phyloP scores from a whole-genome alignment of 192 early-diverging fungal species.

The Linnemannia zychae region DNA sequence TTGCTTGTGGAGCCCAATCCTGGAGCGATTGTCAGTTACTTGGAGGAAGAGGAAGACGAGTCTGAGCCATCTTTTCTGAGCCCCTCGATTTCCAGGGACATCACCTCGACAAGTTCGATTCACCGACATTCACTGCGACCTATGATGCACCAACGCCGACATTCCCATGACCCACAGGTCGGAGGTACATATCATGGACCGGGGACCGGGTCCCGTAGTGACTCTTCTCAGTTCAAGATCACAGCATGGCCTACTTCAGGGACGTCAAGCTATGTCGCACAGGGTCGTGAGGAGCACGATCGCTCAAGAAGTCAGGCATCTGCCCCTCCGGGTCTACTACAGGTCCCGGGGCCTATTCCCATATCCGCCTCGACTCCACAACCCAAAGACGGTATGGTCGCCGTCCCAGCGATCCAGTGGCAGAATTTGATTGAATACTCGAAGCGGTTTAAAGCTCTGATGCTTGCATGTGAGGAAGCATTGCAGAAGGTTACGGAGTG shows the following conservation, averaged over 20 bases:
- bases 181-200: constrained; percentile 13
- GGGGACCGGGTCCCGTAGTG: not conserved
- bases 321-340: not conserved
- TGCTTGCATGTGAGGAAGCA: constrained; percentile 3
- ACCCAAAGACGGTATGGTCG: constrained; percentile 2
- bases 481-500: constrained; percentile 24
- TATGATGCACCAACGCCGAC: not conserved
- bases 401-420: constrained; percentile 13
- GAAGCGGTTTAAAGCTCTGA: constrained; percentile 24
- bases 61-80: constrained; percentile 8
- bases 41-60: constrained; percentile 28
- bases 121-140: constrained; percentile 21
- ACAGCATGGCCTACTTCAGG: constrained; percentile 13
- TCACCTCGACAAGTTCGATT: constrained; percentile 22
- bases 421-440: constrained; percentile 26
- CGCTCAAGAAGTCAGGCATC: not conserved
- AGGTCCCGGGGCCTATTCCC: not conserved
- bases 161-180: not conserved
- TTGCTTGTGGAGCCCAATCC: not conserved
- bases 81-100: constrained; percentile 24
- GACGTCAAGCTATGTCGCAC: not conserved
- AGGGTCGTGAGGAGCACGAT: not conserved
- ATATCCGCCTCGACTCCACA: not conserved
- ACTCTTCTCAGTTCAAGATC: constrained; percentile 14
- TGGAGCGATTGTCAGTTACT: constrained; percentile 12